These are phyloP conservation scores for Mentha longifolia DNA, from an alignment of 257 asterid species.

Conservation along the genomic window DNA sequence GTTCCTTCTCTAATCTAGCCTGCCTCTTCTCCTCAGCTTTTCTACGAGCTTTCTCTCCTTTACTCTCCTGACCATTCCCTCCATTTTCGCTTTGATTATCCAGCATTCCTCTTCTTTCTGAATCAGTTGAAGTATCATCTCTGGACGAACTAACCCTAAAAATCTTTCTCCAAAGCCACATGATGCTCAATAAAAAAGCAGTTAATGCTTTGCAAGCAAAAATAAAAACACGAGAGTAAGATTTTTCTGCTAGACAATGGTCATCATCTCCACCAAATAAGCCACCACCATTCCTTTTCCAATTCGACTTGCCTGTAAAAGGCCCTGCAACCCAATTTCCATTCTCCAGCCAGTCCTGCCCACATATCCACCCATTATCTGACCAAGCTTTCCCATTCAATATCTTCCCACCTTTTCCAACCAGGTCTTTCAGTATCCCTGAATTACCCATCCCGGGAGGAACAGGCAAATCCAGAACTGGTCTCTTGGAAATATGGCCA, in stretches of 20 bases:
- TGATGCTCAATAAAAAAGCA: slow-evolving; percentile 53
- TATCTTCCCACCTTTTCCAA: slow-evolving; percentile 87
- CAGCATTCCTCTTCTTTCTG: slow-evolving; percentile 58
- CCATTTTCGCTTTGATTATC: slow-evolving; percentile 73
- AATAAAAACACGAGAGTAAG: slow-evolving; percentile 69
- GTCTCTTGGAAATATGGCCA: slow-evolving; percentile 94
- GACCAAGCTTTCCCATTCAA: slow-evolving; percentile 84
- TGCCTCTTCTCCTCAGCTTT: slow-evolving; percentile 97
- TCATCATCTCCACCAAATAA: slow-evolving; percentile 56
- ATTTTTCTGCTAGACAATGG: slow-evolving; percentile 73
- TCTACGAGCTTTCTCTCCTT: slow-evolving; percentile 92
- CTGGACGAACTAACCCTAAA: slow-evolving; percentile 77
- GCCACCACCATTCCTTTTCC: slow-evolving; percentile 66
- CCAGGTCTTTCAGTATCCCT: slow-evolving; percentile 81
- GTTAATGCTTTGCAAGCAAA: slow-evolving; percentile 65
- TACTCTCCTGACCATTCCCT: slow-evolving; percentile 75
- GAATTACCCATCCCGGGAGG: slow-evolving; percentile 78
- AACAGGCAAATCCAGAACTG: slow-evolving; percentile 87
- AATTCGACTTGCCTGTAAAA: slow-evolving; percentile 61
- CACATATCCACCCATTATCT: slow-evolving; percentile 87
- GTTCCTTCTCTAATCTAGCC: slow-evolving; percentile 94
- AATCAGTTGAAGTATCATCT: slow-evolving; percentile 64
- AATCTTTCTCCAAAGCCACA: slow-evolving; percentile 86
- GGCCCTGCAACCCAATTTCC: slow-evolving; percentile 75
- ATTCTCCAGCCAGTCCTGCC: slow-evolving; percentile 92